These are phyloP conservation scores for Pichia kudriavzevii DNA, from an alignment of 1,139 yeast genomes.

Conservation along the genomic window DNA sequence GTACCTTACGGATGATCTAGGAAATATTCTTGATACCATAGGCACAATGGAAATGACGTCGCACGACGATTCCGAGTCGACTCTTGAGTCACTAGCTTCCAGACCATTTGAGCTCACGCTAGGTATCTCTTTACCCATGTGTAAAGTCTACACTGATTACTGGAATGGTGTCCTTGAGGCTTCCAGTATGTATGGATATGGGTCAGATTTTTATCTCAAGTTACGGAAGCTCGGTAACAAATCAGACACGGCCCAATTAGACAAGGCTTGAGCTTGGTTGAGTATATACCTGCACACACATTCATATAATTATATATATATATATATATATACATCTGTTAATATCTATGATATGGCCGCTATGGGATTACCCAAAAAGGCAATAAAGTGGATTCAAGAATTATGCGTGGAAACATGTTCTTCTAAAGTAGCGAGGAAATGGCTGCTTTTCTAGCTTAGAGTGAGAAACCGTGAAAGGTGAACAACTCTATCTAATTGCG, in stretches of 20 bases:
- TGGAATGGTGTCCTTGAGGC: constrained; percentile 89
- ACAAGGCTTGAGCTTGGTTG: too few relatives aligned
- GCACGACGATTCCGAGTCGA: constrained; percentile 28
- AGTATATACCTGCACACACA: too few relatives aligned
- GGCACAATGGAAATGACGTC: constrained; percentile 34
- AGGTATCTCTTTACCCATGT: constrained; percentile 87
- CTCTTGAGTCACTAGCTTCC: constrained; percentile 48
- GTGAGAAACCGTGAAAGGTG: too few relatives aligned
- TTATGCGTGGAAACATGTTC: too few relatives aligned
- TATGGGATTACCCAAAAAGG: too few relatives aligned
- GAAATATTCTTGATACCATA: constrained; percentile 26
- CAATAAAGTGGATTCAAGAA: too few relatives aligned
- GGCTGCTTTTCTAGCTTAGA: too few relatives aligned
- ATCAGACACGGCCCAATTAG: constrained; percentile 56
- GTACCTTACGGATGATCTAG: constrained; percentile 3
- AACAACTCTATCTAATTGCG: too few relatives aligned
- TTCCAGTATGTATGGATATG: constrained; percentile 83
- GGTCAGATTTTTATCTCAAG: constrained; percentile 78
- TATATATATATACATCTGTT: too few relatives aligned
- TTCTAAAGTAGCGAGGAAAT: too few relatives aligned
- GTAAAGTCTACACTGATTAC: constrained; percentile 86
- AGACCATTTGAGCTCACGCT: constrained; percentile 68
- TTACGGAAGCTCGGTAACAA: constrained; percentile 71
- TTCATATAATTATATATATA: too few relatives aligned
- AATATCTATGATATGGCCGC: too few relatives aligned